Percentiles rank a stretch among this genome's conserved stretches.
phyloP scores from a whole-genome alignment of 805 yeast species.

The Saturnispora silvae region DNA sequence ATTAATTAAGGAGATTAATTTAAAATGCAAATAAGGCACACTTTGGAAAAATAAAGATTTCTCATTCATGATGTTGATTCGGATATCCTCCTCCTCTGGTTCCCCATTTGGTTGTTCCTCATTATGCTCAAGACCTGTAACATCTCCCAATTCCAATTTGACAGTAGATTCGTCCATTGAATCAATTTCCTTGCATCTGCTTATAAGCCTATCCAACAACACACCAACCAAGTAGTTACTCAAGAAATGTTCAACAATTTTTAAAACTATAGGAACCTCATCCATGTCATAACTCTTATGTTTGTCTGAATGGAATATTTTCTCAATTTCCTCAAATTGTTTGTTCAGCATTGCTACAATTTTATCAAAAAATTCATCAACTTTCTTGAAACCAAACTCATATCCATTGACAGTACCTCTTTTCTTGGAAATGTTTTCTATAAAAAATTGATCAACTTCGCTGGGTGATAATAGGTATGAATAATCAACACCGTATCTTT shows the following conservation, averaged over 20 bases:
- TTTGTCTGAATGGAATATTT: constrained; percentile 14
- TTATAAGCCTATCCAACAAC: constrained; percentile 23
- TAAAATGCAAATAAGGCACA: constrained; percentile 26
- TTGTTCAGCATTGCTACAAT: constrained; percentile 15
- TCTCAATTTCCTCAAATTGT: constrained; percentile 22
- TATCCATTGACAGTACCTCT: constrained; percentile 25
- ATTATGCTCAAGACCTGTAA: no score
- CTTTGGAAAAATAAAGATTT: constrained; percentile 27
- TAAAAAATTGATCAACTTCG: constrained; percentile 16
- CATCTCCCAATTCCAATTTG: background rate
- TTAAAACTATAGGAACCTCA: constrained; percentile 27
- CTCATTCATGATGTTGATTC: constrained; percentile 25
- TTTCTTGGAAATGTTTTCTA: constrained; percentile 5
- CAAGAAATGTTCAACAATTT: constrained; percentile 26
- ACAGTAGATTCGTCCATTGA: constrained; percentile 10
- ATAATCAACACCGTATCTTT: constrained; percentile 23
- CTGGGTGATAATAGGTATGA: constrained; percentile 18
- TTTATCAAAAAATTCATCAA: constrained; percentile 19
- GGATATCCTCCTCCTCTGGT: constrained; percentile 5
- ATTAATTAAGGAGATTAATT: constrained; percentile 18
- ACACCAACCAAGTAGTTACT: constrained; percentile 28
- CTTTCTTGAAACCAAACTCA: constrained; percentile 15
- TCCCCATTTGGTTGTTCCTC: constrained; percentile 3
- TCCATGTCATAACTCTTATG: constrained; percentile 14
- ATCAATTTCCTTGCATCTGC: constrained; percentile 26